Evolutionary conservation across 169 alveolate species (phyloP), one percentile per base, ranked within the genome.

Genomic region (Eimeria necatrix): DNA sequence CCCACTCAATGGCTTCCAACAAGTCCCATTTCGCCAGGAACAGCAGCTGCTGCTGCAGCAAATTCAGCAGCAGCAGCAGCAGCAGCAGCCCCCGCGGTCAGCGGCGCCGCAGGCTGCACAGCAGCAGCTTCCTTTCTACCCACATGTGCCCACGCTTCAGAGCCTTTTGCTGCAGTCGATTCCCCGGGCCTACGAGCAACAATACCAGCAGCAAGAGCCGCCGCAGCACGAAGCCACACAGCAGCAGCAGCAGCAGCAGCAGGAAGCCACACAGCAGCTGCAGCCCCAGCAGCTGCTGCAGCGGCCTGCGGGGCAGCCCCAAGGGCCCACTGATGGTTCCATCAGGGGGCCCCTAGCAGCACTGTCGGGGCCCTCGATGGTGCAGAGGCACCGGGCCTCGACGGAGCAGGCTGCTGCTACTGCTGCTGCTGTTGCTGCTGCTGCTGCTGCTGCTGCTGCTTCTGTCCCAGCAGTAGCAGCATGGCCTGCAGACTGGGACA

Each of bases 341-440:
- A 26, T n/a, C 26, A 49, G 56, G 85, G 85, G 85, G 32, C 60
- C 60, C 59, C 85, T 18, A 4, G 10, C 85, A 26, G 56, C 56
- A 1, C 56, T 49, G 4, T 16, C 22, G 60, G 85, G 85, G 6
- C 53, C 85, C 70, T 1, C 10, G 59, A 53, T 46, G 26, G 88
- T 78, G 68, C 61, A 78, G 68, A 10, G 52, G 71, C 88, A 51
- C 61, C 41, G 88, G 88, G 88, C 88, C 53, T 78, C 88, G 3
- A 78, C 88, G 18, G 88, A 78, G 26, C 88, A 78, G 52, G 88
- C 88, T 16, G 88, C 88, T 18, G 88, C 88, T 5, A 78, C 88
- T 78, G 88, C 88, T 49, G 88, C 88, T 7, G 88, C 26, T 9
- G 88, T 78, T 78, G 88, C 88, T 51, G 88, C 88, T 49, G 88